These are phyloP conservation scores for Ogataea henricii DNA, from an alignment of 805 yeast species.

Conservation along the genomic window DNA sequence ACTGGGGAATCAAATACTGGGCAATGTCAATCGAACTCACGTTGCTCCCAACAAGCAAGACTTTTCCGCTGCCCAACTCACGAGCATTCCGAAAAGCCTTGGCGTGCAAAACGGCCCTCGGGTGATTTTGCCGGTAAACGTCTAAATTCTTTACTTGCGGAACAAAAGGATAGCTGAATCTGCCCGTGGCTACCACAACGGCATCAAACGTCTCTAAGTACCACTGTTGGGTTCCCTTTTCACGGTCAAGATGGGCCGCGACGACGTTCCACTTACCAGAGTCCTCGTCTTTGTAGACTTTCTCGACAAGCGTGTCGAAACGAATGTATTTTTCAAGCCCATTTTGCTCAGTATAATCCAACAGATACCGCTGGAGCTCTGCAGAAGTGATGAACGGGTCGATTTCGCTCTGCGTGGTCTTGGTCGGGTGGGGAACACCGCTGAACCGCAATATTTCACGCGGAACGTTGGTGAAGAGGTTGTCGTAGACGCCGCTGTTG, in stretches of 20 bases:
- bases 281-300: constrained; percentile 22
- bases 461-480: constrained; percentile 69
- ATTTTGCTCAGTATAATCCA: constrained; percentile 43
- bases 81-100: constrained; percentile 52
- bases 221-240: constrained; percentile 34
- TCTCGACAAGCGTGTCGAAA: constrained; percentile 48
- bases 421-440: constrained; percentile 47
- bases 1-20: constrained; percentile 37
- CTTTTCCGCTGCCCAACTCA: constrained; percentile 40
- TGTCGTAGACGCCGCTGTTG: constrained; percentile 60
- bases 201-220: constrained; percentile 56
- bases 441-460: constrained; percentile 66
- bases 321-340: constrained; percentile 41
- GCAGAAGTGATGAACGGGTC: constrained; percentile 57
- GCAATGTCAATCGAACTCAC: constrained; percentile 75
- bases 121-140: constrained; percentile 45
- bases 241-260: constrained; percentile 17
- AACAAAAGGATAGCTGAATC: constrained; percentile 55
- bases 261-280: constrained; percentile 37
- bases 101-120: constrained; percentile 57
- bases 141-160: constrained; percentile 58
- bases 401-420: constrained; percentile 16
- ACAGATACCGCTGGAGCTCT: constrained; percentile 57
- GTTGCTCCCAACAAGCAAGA: constrained; percentile 69
- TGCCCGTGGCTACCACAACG: constrained; percentile 64